Conservation (phyloP, 169 alveolate species). For the Sarcocystis neurona region DNA sequence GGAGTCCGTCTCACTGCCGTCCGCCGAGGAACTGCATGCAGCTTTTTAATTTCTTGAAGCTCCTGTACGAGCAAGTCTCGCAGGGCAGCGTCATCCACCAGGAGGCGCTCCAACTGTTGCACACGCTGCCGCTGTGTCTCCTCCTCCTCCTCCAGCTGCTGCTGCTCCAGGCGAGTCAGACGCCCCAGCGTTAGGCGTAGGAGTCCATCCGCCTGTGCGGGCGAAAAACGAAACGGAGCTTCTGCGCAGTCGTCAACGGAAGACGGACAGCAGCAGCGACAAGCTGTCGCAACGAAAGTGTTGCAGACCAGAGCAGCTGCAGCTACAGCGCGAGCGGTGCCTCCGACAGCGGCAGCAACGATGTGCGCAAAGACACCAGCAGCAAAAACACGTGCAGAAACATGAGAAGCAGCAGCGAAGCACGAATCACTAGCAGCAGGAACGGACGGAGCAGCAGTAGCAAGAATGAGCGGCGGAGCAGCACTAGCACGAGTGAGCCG, state of each 20-base stretch:
- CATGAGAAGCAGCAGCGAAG: no score
- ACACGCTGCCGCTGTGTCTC: slow-evolving; percentile 41
- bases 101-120: slow-evolving; percentile 41
- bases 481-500: no score
- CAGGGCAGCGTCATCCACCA: slow-evolving; percentile 53
- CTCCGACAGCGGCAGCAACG: no score
- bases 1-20: neutral
- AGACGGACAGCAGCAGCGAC: no score
- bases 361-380: no score
- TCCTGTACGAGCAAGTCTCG: slow-evolving; percentile 64
- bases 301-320: no score
- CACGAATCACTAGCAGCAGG: no score
- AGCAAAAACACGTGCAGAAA: no score
- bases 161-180: slow-evolving; percentile 67
- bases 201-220: slow-evolving; percentile 69
- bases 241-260: slow-evolving; percentile 24
- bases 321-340: no score
- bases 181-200: slow-evolving; percentile 69
- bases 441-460: no score
- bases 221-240: slow-evolving; percentile 64
- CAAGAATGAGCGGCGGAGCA: no score
- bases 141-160: slow-evolving; percentile 58
- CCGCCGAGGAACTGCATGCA: slow-evolving; percentile 41
- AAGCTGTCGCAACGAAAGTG: no score
- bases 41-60: slow-evolving; percentile 49